A percentile compares a stretch with the other conserved stretches of the same genome.
phyloP scores from a whole-genome alignment of 257 asterid species.

The Przewalskia tangutica region DNA sequence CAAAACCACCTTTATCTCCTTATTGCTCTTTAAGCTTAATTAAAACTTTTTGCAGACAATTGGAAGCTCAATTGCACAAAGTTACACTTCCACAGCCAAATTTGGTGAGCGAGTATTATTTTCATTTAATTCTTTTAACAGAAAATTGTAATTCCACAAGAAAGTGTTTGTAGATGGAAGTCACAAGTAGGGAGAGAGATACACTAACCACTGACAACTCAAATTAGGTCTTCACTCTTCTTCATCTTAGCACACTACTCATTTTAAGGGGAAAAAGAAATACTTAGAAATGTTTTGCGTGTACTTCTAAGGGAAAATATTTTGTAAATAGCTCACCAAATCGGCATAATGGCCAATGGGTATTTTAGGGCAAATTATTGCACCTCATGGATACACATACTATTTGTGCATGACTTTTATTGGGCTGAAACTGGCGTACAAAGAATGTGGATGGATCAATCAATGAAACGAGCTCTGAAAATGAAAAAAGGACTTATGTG shows the following conservation, averaged over 20 bases:
- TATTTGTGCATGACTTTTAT: too few species aligned
- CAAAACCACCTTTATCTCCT: not conserved
- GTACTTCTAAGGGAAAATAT: not conserved
- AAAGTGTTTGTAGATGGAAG: not conserved
- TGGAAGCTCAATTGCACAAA: not conserved
- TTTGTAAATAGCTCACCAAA: too few species aligned
- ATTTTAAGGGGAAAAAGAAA: not conserved
- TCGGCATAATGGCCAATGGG: too few species aligned
- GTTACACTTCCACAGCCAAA: not conserved
- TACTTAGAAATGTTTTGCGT: too few species aligned
- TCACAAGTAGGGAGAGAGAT: not conserved
- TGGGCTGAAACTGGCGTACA: too few species aligned
- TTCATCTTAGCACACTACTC: not conserved
- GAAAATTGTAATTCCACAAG: not conserved
- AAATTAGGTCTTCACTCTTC: not conserved
- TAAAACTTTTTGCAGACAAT: not conserved
- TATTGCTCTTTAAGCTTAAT: not conserved
- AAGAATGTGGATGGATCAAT: too few species aligned
- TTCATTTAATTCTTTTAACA: not conserved
- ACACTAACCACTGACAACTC: not conserved
- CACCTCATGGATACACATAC: too few species aligned
- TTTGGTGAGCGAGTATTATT: not conserved
- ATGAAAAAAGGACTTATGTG: too few species aligned
- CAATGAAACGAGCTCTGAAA: too few species aligned
- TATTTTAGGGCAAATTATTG: too few species aligned